Percentiles rank a stretch among this genome's conserved stretches.
Evolutionary conservation across 2,329 filamentous ascomycete genomes (phyloP).

Genomic region (Cercospora zeae-maydis): DNA sequence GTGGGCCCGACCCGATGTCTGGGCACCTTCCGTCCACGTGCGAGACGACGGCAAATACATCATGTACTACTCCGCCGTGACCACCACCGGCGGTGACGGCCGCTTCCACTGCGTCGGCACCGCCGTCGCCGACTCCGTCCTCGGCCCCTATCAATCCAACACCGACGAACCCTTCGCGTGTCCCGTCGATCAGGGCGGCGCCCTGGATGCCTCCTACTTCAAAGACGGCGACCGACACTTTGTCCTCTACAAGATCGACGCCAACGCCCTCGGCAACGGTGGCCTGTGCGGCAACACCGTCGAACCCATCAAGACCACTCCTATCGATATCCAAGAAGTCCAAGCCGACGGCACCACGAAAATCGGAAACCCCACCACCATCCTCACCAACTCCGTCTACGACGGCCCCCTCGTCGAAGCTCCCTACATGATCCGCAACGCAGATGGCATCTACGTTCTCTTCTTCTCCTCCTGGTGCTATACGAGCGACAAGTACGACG

Average conservation of each 20-base stretch:
- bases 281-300: slow-evolving; percentile 28
- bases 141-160: slow-evolving; percentile 28
- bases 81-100: slow-evolving; percentile 24
- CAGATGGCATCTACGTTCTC: slow-evolving; percentile 27
- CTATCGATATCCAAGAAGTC: slow-evolving; percentile 31
- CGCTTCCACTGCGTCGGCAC: slow-evolving; percentile 32
- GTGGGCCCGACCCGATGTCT: slow-evolving; percentile 33
- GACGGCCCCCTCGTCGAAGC: slow-evolving; percentile 33
- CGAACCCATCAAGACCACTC: slow-evolving; percentile 25
- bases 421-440: slow-evolving; percentile 25
- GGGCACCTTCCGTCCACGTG: slow-evolving; percentile 37
- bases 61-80: slow-evolving; percentile 33
- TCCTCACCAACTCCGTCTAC: slow-evolving; percentile 26
- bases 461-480: slow-evolving; percentile 32
- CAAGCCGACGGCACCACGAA: slow-evolving; percentile 27
- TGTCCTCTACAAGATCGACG: slow-evolving; percentile 33
- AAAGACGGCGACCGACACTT: slow-evolving; percentile 27
- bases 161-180: slow-evolving; percentile 27
- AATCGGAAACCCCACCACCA: slow-evolving; percentile 18
- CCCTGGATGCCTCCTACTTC: slow-evolving; percentile 32
- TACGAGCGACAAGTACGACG: slow-evolving; percentile 19
- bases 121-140: slow-evolving; percentile 23
- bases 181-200: slow-evolving; percentile 29
- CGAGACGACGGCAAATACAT: slow-evolving; percentile 29
- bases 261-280: slow-evolving; percentile 29